These are phyloP conservation scores for Ustilago bromivora DNA, from an alignment of 1,284 basidiomycete genomes.

Conservation along the genomic window DNA sequence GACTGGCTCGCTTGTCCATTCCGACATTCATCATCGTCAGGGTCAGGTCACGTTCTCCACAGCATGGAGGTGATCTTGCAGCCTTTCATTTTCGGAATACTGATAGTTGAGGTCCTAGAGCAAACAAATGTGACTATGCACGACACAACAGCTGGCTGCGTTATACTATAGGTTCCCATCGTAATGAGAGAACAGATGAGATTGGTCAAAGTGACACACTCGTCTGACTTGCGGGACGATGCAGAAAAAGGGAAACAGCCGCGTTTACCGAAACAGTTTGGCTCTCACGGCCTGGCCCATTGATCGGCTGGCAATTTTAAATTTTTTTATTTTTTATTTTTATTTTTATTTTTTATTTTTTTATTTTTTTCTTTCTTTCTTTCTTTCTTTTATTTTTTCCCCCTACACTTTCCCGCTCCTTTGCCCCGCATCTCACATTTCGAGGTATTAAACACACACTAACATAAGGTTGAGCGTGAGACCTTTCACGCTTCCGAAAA, in stretches of 20 bases:
- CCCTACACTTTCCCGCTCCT: not conserved
- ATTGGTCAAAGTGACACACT: slow-evolving; percentile 9
- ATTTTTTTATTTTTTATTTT: not conserved
- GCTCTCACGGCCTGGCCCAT: not conserved
- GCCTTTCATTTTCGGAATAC: not conserved
- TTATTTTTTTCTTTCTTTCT: not conserved
- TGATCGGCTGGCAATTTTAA: not conserved
- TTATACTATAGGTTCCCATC: not conserved
- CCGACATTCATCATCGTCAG: slow-evolving; percentile 4
- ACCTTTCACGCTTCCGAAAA: slow-evolving; percentile 32
- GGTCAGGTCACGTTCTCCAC: slow-evolving; percentile 11
- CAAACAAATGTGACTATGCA: not conserved
- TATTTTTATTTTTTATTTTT: not conserved
- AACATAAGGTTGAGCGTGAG: no score
- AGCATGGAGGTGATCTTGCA: not conserved
- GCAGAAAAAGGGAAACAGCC: not conserved
- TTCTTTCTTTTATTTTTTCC: not conserved
- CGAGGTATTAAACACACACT: not conserved
- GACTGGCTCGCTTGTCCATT: slow-evolving; percentile 14
- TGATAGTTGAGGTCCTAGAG: not conserved
- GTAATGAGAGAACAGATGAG: not conserved
- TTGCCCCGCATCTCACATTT: slow-evolving; percentile 1
- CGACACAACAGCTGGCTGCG: no score
- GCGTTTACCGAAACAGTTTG: not conserved
- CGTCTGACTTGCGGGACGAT: not conserved